These are phyloP conservation scores for Solanum sparsipilum DNA, from an alignment of 257 asterid genomes.

Conservation along the genomic window DNA sequence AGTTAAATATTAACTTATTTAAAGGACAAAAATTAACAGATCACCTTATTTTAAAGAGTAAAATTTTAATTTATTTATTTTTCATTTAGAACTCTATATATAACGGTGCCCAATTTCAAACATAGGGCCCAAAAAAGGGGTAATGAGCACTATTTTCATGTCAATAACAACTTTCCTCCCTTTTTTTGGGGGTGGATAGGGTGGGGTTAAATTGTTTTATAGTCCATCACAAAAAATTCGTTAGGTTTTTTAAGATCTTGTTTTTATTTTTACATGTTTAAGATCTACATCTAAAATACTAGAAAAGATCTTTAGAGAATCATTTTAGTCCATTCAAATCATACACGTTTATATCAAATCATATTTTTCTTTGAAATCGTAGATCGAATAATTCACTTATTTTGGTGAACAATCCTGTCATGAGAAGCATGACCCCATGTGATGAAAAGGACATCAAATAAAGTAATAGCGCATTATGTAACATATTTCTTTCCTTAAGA, in stretches of 20 bases:
- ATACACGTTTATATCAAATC: background rate
- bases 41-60: too few species aligned
- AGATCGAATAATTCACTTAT: background rate
- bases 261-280: background rate
- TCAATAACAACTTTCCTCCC: background rate
- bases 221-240: background rate
- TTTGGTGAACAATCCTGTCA: background rate
- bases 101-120: background rate
- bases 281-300: background rate
- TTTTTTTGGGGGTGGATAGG: too few species aligned
- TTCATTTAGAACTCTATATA: background rate
- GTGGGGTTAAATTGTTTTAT: background rate
- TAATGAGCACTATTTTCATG: background rate
- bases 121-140: background rate
- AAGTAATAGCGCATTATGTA: background rate
- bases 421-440: background rate
- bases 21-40: too few species aligned
- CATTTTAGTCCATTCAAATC: background rate
- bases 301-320: background rate
- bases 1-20: too few species aligned
- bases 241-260: background rate
- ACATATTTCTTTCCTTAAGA: background rate
- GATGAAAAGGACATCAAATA: background rate
- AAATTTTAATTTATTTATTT: too few species aligned
- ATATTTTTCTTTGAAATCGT: background rate